Evolutionary conservation across 2,329 filamentous ascomycete genomes (phyloP).

Genomic region (Verticillium nubilum): DNA sequence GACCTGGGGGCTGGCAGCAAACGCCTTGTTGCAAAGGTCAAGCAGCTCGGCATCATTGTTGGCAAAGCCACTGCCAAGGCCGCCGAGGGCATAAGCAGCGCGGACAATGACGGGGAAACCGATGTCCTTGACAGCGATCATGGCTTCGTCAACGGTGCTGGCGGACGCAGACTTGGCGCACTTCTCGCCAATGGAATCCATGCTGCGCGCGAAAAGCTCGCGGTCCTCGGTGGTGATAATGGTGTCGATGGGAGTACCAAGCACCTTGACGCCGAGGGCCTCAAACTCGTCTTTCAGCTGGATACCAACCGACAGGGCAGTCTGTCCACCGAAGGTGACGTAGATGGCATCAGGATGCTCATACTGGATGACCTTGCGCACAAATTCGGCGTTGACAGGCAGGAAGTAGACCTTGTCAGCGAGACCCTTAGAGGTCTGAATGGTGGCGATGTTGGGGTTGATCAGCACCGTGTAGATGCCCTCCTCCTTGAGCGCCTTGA

Average conservation of each 20-base stretch:
- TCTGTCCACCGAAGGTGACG: slow-evolving; percentile 96
- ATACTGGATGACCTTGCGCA: slow-evolving; percentile 93
- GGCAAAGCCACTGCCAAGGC: slow-evolving; percentile 91
- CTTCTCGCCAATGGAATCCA: slow-evolving; percentile 97
- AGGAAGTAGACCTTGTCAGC: slow-evolving; percentile 99
- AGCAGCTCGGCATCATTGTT: slow-evolving; percentile 78
- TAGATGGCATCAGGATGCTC: slow-evolving; percentile 96
- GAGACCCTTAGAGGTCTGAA: slow-evolving; percentile 95
- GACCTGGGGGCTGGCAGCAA: slow-evolving; percentile 91
- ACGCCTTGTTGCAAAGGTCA: slow-evolving; percentile 89
- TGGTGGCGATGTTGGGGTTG: slow-evolving; percentile 98
- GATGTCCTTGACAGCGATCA: slow-evolving; percentile 83
- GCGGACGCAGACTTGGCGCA: slow-evolving; percentile 96
- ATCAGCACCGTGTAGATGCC: slow-evolving; percentile 97
- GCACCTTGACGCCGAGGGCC: slow-evolving; percentile 81
- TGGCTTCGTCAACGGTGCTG: slow-evolving; percentile 79
- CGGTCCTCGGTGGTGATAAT: slow-evolving; percentile 98
- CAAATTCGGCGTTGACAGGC: slow-evolving; percentile 93
- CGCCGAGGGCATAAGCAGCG: slow-evolving; percentile 92
- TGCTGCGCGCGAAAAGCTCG: slow-evolving; percentile 93
- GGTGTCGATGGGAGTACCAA: slow-evolving; percentile 94
- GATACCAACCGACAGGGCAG: slow-evolving; percentile 92
- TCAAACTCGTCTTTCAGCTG: slow-evolving; percentile 97
- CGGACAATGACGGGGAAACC: slow-evolving; percentile 96
- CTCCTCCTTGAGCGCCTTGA: slow-evolving; percentile 97